Evolutionary conservation across 371 early-diverging fungal species (phyloP).

Genomic region (Blakeslea trispora): DNA sequence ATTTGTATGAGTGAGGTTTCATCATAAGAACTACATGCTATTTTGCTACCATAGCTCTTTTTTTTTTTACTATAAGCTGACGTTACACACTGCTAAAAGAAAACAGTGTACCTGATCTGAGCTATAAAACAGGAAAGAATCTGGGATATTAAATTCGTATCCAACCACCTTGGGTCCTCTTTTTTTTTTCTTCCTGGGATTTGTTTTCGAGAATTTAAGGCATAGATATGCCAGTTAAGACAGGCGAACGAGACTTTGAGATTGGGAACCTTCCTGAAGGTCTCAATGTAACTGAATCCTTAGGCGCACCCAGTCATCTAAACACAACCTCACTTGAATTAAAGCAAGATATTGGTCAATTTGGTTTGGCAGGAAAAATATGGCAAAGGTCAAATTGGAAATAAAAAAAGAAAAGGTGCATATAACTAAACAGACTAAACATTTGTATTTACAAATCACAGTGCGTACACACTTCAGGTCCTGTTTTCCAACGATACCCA

Average conservation of each 20-base stretch:
- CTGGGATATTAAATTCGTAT: too few species aligned
- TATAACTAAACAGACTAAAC: neutral
- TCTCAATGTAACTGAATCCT: constrained; percentile 38
- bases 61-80: too few species aligned
- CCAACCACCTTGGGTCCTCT: neutral
- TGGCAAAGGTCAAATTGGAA: constrained; percentile 62
- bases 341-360: constrained; percentile 44
- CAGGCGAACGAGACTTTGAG: constrained; percentile 19
- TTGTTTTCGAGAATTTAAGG: neutral
- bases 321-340: constrained; percentile 19
- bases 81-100: too few species aligned
- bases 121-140: too few species aligned
- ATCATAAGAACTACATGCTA: too few species aligned
- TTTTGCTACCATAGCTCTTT: too few species aligned
- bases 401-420: neutral
- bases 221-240: neutral
- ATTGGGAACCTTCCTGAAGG: constrained; percentile 48
- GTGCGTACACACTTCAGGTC: constrained; percentile 49
- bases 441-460: constrained; percentile 1
- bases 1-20: too few species aligned
- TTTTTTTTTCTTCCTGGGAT: neutral
- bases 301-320: constrained; percentile 35
- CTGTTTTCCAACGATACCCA: constrained; percentile 33
- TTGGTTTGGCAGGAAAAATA: constrained; percentile 55
- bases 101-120: too few species aligned